Evolutionary conservation across 768 basidiomycete species (phyloP), one percentile per base, ranked within the genome.

Genomic region (Pisolithus tinctorius): DNA sequence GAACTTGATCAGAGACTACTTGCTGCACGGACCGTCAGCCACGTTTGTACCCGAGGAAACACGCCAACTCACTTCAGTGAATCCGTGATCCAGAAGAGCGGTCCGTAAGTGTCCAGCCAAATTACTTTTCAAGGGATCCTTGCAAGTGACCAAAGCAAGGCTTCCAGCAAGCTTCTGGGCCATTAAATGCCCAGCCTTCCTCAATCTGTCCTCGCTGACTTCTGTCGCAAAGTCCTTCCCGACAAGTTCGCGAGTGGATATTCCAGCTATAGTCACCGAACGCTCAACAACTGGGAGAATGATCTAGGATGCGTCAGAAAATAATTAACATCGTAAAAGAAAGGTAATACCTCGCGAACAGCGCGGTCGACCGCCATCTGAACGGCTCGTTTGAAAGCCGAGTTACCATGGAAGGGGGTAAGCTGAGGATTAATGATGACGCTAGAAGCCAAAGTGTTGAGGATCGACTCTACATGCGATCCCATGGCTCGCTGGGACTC

Each of bases 241-340:
- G 17, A 96, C 91, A 9, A 99, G 75, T 64, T 99, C 96, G 37
- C 93, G 79, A 16, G 95, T 95, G 13, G 96, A 98, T 57, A 98
- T 98, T 25, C 93, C 93, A 10, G 95, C 95, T 57, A 99, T 98
- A 1, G 96, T 98, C 23, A 97, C 96, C 20, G 94, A 97, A 48
- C 96, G 82, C 61, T 99, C 96, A 23, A 99, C 94, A 47, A 99
- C 95, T 5, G 96, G 96, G 16, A 94, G 75, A 58, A 99, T 94
- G 53, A 98, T 97, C 85, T 93, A 56, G 1, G 43, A 41, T 55
- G 4, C 41, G 48, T 25, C 11, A 34, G 23, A 4, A 27, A 47
- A 27, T 6, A 10, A 20, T n/a, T 1, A 26, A 11, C 11, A 17
- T 8, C 10, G 23, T 14, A 29, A 20, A 5, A 25, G 54, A 16